These are phyloP conservation scores for Ogataea minuta DNA, from an alignment of 805 yeast species.

Conservation along the genomic window DNA sequence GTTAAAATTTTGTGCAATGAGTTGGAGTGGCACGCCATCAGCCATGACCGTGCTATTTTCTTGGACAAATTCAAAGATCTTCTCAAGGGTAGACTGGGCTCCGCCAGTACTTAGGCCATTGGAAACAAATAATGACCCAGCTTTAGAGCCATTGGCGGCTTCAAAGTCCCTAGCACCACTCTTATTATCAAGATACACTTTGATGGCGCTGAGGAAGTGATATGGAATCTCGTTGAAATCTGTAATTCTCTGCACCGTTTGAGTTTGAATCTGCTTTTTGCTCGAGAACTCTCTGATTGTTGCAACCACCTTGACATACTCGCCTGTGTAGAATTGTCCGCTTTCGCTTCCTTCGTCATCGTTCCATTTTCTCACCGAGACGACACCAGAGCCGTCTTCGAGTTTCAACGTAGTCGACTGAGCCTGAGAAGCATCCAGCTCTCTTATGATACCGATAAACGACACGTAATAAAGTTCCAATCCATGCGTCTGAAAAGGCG, in stretches of 20 bases:
- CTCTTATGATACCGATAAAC: constrained; percentile 69
- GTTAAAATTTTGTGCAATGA: constrained; percentile 56
- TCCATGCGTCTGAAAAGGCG: constrained; percentile 57
- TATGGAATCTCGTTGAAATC: constrained; percentile 69
- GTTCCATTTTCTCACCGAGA: constrained; percentile 65
- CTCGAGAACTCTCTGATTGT: constrained; percentile 58
- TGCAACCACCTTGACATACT: constrained; percentile 60
- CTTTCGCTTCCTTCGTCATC: constrained; percentile 36
- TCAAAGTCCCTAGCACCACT: constrained; percentile 43
- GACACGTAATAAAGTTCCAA: constrained; percentile 62
- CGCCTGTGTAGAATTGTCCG: constrained; percentile 40
- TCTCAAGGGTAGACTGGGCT: constrained; percentile 36
- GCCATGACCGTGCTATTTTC: constrained; percentile 56
- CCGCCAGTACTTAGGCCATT: constrained; percentile 35
- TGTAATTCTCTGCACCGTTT: constrained; percentile 52
- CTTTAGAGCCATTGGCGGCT: constrained; percentile 25
- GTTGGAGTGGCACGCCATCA: constrained; percentile 72
- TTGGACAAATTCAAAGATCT: constrained; percentile 46
- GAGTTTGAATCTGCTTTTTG: constrained; percentile 62
- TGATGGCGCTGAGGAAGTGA: constrained; percentile 64
- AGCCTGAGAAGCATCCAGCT: constrained; percentile 53
- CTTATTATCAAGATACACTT: constrained; percentile 43
- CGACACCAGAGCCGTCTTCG: constrained; percentile 78
- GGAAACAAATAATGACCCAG: constrained; percentile 42
- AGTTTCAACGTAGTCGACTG: constrained; percentile 54